Conservation (phyloP, 208 protist species). For the Trypanosoma lewisi region DNA sequence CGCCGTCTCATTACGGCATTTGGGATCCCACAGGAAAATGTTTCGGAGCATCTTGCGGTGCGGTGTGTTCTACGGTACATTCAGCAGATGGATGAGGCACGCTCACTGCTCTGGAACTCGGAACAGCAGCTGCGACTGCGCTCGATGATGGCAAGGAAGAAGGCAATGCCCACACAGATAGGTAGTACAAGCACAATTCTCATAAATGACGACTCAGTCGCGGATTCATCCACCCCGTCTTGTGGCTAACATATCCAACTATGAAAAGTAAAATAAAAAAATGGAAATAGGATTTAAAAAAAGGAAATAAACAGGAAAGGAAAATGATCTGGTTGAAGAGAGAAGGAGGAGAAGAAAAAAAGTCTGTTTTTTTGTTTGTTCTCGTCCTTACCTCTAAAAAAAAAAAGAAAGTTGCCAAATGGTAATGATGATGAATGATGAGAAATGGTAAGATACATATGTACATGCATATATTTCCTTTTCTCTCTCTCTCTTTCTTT, state of each 20-base stretch:
- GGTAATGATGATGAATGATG: neutral
- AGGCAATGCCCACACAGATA: neutral
- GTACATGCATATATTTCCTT: neutral
- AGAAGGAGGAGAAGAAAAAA: neutral
- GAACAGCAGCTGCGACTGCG: neutral
- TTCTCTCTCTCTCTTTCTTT: neutral
- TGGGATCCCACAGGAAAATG: conserved; percentile 60
- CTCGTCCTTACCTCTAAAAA: neutral
- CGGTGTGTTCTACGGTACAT: conserved; percentile 74
- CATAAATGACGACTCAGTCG: neutral
- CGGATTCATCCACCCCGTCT: neutral
- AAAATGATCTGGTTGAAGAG: neutral
- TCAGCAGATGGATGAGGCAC: conserved; percentile 54
- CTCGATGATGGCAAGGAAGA: neutral
- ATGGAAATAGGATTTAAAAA: neutral
- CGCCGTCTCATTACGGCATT: conserved; percentile 57
- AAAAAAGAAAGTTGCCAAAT: neutral
- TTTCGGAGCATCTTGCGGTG: conserved; percentile 68
- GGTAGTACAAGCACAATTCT: neutral
- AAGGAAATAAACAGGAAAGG: neutral
- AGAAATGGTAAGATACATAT: neutral
- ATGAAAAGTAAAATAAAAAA: conserved; percentile 12
- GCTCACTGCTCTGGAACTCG: conserved; percentile 49
- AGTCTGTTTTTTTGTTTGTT: neutral
- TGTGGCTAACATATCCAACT: neutral